Base-by-base conservation (phyloP, 2,329 filamentous ascomycete genomes). In the Fusarium buxicola region DNA sequence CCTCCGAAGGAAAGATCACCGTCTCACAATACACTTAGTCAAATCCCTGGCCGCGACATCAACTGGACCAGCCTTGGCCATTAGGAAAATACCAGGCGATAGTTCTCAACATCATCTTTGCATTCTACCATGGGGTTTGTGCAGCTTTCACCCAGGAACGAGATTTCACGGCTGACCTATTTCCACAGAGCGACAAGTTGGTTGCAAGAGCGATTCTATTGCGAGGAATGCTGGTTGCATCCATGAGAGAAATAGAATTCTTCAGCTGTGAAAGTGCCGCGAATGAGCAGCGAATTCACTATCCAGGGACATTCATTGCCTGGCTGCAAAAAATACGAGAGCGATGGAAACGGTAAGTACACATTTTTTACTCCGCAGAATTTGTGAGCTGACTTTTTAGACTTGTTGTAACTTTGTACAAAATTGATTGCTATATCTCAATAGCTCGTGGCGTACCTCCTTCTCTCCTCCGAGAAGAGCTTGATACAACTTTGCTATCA, bases 41-140 rank as follows among this genome's bases (percentile, higher is more conserved):
- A 10, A 61, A 56, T n/a, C 61, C 61, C 4, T 58, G 59, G 9
- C 48, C 50, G 2, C 49, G 61, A 11, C 51, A 60, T 30, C 31
- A 62, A 3, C 28, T 46, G 10, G 64, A 71, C 11, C 49, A 59
- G 43, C 53, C 68, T 8, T 70, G 77, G 75, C 67, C 72, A 5
- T 46, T 71, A 39, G 65, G 73, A 16, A 65, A 74, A 1, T 79
- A 75, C 36, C 73, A 77, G 55, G 70, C 74, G 0, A 69, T 75
- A 4, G 57, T 79, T 5, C 50, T 80, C 3, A 76, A 77, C 25
- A 73, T 80, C 2, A 69, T 79, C 2, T 80, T 80, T 50, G 75
- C 74, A 1, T 72, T 80, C 9, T 74, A 77, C 18, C 70, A 69
- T 2, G 75, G 75, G 5, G 75, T 77, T 49, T 9, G 74, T 40